Percentiles rank a stretch among this genome's conserved stretches.
Evolutionary conservation across 2,329 filamentous ascomycete genomes (phyloP).

Genomic region (Aspergillus pseudoglaucus): DNA sequence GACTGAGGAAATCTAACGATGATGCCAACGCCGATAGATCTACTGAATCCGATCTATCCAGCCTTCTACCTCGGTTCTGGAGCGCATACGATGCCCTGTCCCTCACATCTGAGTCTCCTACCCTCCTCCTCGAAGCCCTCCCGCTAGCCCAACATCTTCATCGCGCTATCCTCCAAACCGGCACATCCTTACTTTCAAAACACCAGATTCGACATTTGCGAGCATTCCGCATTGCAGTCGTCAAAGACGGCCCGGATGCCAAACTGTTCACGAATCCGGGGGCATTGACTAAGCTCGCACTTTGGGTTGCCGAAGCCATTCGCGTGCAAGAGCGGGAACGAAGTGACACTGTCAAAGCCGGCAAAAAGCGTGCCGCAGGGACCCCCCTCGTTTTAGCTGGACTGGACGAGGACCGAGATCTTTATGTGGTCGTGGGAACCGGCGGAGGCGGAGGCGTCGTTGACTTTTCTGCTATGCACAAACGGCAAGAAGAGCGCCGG

Average conservation of each 20-base stretch:
- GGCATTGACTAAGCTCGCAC: conserved; percentile 82
- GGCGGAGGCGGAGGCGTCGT: conserved; percentile 76
- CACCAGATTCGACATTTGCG: conserved; percentile 87
- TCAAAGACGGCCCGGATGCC: conserved; percentile 90
- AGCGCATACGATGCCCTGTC: conserved; percentile 54
- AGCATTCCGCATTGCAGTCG: conserved; percentile 89
- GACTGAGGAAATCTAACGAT: conserved; percentile 14
- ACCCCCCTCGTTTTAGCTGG: conserved; percentile 86
- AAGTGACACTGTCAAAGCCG: conserved; percentile 56
- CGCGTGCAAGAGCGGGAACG: conserved; percentile 81
- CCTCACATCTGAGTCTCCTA: conserved; percentile 39
- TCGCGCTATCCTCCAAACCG: conserved; percentile 86
- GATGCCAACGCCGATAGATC: conserved; percentile 11
- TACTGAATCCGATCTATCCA: conserved; percentile 22
- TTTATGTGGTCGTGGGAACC: conserved; percentile 90
- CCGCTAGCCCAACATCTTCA: conserved; percentile 83
- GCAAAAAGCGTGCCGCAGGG: conserved; percentile 43
- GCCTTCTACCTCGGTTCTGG: conserved; percentile 47
- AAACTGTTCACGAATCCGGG: conserved; percentile 88
- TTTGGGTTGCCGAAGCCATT: conserved; percentile 92
- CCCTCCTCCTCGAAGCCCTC: conserved; percentile 64
- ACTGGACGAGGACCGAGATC: conserved; percentile 75
- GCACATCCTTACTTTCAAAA: conserved; percentile 85
- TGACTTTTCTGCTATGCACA: conserved; percentile 58
- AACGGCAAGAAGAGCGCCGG: conserved; percentile 58